These are phyloP conservation scores for Scutellaria minor DNA, from an alignment of 257 asterid species.

Conservation along the genomic window DNA sequence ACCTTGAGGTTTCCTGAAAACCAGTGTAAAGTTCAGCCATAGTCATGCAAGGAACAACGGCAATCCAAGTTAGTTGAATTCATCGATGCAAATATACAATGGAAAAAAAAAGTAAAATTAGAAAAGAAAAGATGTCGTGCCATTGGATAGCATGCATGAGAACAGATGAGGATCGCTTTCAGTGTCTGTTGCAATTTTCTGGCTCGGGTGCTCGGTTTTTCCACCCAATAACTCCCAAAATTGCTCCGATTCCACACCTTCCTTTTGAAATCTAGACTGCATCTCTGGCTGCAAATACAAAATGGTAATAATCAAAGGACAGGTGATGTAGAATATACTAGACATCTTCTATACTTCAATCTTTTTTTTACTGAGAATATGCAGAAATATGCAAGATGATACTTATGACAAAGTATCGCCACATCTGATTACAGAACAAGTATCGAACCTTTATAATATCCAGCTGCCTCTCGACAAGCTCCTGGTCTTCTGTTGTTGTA, in stretches of 20 bases:
- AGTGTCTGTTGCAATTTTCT: slow-evolving; percentile 56
- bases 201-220: slow-evolving; percentile 62
- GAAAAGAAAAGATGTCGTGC: slow-evolving; percentile 40
- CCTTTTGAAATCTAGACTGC: slow-evolving; percentile 74
- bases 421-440: slow-evolving; percentile 30
- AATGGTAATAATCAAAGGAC: slow-evolving; percentile 28
- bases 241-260: slow-evolving; percentile 77
- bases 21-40: slow-evolving; percentile 43
- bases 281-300: slow-evolving; percentile 60
- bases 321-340: slow-evolving; percentile 19
- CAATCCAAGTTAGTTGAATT: slow-evolving; percentile 49
- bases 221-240: slow-evolving; percentile 80
- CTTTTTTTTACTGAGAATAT: background rate
- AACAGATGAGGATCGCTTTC: slow-evolving; percentile 79
- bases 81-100: slow-evolving; percentile 2
- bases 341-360: slow-evolving; percentile 1
- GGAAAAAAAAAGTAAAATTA: background rate
- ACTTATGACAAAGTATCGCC: background rate
- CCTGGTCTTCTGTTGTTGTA: slow-evolving; percentile 70
- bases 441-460: slow-evolving; percentile 63
- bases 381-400: too few relatives aligned
- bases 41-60: slow-evolving; percentile 33
- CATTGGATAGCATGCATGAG: slow-evolving; percentile 52
- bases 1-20: slow-evolving; percentile 88
- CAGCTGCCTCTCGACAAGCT: slow-evolving; percentile 79